These are phyloP conservation scores for Phytophthora sp. DNA, from an alignment of 352 stramenopile species.

Conservation along the genomic window DNA sequence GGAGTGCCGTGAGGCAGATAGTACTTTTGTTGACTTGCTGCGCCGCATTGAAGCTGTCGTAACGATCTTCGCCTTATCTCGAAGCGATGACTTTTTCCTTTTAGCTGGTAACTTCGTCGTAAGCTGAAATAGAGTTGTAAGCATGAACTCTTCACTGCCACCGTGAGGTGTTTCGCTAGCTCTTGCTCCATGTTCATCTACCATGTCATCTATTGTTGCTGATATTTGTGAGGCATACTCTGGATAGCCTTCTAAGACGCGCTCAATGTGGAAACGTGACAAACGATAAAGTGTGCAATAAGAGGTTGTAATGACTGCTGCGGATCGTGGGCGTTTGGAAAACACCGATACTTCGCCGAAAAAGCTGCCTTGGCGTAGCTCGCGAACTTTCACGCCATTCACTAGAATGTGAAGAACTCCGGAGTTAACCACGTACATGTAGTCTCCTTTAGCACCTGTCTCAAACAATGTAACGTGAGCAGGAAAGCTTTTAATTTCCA, in stretches of 20 bases:
- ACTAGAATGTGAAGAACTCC: constrained; percentile 68
- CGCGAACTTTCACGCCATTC: constrained; percentile 60
- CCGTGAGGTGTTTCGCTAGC: background rate
- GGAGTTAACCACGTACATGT: constrained; percentile 79
- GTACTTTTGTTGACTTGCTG: constrained; percentile 31
- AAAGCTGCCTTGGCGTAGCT: constrained; percentile 68
- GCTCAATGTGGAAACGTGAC: constrained; percentile 66
- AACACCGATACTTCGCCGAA: constrained; percentile 80
- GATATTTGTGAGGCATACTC: constrained; percentile 56
- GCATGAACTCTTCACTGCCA: constrained; percentile 49
- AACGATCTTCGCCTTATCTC: constrained; percentile 6
- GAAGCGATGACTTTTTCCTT: constrained; percentile 16
- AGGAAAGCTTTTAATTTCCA: constrained; percentile 68
- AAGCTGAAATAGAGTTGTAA: constrained; percentile 59
- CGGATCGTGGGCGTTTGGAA: constrained; percentile 59
- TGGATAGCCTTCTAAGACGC: constrained; percentile 63
- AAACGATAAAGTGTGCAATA: constrained; percentile 76
- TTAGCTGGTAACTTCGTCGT: constrained; percentile 20
- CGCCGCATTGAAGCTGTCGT: constrained; percentile 13
- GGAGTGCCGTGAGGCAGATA: constrained; percentile 25
- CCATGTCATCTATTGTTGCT: constrained; percentile 49
- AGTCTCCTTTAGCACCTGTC: constrained; percentile 63
- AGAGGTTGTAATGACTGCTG: constrained; percentile 58
- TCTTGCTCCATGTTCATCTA: constrained; percentile 31
- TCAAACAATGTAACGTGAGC: constrained; percentile 61